Evolutionary conservation across 495 filamentous ascomycete species (phyloP), one percentile per base, ranked within the genome.

Genomic region (Recurvomyces mirabilis): DNA sequence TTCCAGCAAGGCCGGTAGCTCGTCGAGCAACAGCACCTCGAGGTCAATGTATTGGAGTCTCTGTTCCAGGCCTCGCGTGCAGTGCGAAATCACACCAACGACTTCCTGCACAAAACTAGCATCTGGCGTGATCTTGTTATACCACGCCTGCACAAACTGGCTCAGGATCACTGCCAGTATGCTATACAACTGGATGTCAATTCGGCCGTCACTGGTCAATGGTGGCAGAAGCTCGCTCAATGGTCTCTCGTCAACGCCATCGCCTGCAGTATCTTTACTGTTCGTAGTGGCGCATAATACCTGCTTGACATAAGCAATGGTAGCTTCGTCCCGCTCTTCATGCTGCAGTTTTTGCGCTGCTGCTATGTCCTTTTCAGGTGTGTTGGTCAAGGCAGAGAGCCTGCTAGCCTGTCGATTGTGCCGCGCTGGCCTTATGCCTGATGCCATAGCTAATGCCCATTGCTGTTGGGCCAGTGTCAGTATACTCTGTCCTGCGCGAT

Each of bases 111-210:
- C 78, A 51, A 98, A 84, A 1, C 73, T 69, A 46, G 87, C 81
- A 60, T 98, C 93, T 3, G 87, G 74, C 1, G 89, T 96, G 58
- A 98, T 86, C 56, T 82, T 85, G 35, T 69, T 71, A 64, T 98
- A 98, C 91, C 91, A 98, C 42, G 78, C 81, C 45, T 86, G 77
- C 17, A 96, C 82, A 60, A 84, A 87, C 49, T 94, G 89, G 54
- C 81, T 75, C 38, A 93, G 72, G 48, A 96, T 76, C 43, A 94
- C 79, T 25, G 91, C 81, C 41, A 98, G 72, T 20, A 96, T 70
- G 11, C 85, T 91, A 58, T 95, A 98, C 22, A 98, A 72, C 60
- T 98, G 82, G 46, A 86, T 65, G 57, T 98, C 91, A 46, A 94
- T 75, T 46, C 87, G 84, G 59, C 94, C 91, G 44, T 82, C 86